Conservation (phyloP, 495 filamentous ascomycete species). For the Xylaria sp. region DNA sequence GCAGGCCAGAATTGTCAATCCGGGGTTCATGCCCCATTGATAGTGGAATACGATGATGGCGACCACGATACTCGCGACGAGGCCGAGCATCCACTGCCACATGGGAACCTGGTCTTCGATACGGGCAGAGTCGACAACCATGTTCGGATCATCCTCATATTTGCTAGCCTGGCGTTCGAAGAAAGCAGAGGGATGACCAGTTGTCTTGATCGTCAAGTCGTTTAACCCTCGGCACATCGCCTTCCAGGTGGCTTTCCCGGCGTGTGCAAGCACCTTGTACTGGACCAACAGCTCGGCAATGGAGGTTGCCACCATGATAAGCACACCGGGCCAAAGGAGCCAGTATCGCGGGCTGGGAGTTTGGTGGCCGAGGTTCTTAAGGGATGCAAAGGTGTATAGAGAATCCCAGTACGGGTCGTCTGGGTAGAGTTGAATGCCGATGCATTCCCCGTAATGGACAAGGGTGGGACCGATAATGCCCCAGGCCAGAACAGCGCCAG, state of each 20-base stretch:
- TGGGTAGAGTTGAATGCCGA: conserved; percentile 50
- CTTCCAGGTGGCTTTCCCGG: conserved; percentile 57
- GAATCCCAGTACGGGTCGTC: conserved; percentile 60
- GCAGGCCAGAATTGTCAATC: conserved; percentile 66
- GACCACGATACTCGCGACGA: conserved; percentile 59
- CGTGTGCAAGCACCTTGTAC: conserved; percentile 64
- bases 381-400: conserved; percentile 57
- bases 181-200: conserved; percentile 55
- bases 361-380: conserved; percentile 53
- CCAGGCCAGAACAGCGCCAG: conserved; percentile 67
- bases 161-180: conserved; percentile 51
- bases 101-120: conserved; percentile 63
- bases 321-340: conserved; percentile 71
- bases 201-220: conserved; percentile 35
- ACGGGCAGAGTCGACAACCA: conserved; percentile 60
- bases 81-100: conserved; percentile 66
- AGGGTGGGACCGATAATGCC: conserved; percentile 68
- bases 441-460: conserved; percentile 60
- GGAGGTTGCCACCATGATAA: conserved; percentile 67
- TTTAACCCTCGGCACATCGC: conserved; percentile 54
- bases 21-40: conserved; percentile 67
- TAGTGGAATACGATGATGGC: conserved; percentile 65
- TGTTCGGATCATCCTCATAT: conserved; percentile 40
- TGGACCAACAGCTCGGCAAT: conserved; percentile 68
- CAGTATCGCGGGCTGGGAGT: conserved; percentile 68